A percentile compares a stretch with the other conserved stretches of the same genome.
Evolutionary conservation across 1,284 basidiomycete genomes (phyloP).

Genomic region (Ceratobasidium sp.): DNA sequence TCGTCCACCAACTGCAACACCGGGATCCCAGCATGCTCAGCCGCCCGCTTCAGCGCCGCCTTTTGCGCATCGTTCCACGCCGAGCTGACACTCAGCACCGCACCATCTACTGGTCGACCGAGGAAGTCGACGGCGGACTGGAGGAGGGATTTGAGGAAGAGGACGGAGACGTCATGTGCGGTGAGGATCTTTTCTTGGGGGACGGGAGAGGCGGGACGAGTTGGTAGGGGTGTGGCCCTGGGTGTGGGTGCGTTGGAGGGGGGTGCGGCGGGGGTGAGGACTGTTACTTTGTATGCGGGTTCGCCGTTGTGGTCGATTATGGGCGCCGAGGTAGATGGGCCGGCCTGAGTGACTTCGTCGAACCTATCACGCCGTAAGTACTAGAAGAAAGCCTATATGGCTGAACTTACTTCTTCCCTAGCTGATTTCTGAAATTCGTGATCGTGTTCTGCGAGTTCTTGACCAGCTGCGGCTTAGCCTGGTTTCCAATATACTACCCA

Average conservation of each 20-base stretch:
- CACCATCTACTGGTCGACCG: conserved; percentile 81
- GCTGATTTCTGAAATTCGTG: conserved; percentile 90
- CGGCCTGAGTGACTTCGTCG: conserved; percentile 72
- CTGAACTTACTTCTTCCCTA: conserved; percentile 85
- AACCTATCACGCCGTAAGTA: conserved; percentile 61
- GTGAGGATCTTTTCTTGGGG: conserved; percentile 87
- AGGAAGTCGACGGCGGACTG: conserved; percentile 93
- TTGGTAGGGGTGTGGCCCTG: conserved; percentile 67
- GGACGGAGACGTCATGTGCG: conserved; percentile 83
- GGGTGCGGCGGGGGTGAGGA: conserved; percentile 77
- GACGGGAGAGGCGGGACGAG: conserved; percentile 70
- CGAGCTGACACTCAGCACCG: conserved; percentile 85
- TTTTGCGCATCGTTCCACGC: conserved; percentile 79
- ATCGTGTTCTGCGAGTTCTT: conserved; percentile 97
- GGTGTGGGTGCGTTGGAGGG: conserved; percentile 54
- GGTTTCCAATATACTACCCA: conserved; percentile 94
- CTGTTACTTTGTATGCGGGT: conserved; percentile 75
- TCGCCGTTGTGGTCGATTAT: conserved; percentile 82
- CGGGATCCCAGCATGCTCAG: conserved; percentile 82
- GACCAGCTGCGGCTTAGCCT: conserved; percentile 93
- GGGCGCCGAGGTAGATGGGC: conserved; percentile 64
- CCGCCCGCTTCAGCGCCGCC: conserved; percentile 77
- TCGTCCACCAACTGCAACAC: conserved; percentile 90
- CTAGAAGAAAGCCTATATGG: not conserved
- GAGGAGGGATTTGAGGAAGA: conserved; percentile 88